Evolutionary conservation across 164 flowering plant genomes (phyloP), one percentile per base, ranked within the genome.

Genomic region (Berberis thunbergii): DNA sequence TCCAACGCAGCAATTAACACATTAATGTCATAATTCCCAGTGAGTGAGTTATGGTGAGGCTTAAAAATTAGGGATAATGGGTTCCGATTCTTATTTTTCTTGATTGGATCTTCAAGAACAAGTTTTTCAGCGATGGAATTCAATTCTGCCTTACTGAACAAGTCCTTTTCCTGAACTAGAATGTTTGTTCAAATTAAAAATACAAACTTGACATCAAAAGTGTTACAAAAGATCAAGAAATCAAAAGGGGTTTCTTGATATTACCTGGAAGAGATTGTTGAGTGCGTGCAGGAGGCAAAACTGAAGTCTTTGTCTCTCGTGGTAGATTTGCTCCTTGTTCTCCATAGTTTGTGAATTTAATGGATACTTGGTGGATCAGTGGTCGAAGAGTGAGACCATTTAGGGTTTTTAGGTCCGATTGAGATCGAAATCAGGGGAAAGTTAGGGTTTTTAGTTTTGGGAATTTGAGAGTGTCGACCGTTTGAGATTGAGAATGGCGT

Each of bases 201-300:
- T 7, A n/a, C 13, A 40, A 8, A 42, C 54, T 63, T 43, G n/a
- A 52, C n/a, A 10, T 10, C 4, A 7, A 7, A 52, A 10, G 8
- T 52, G n/a, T 46, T 46, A 52, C 12, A 10, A 38, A 55, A 45
- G 2, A 38, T 10, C 43, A 38, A 39, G 6, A 61, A 10, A 61
- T 46, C 7, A 41, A 61, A 13, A 54, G 13, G 5, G 0, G 26
- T 54, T 4, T 38, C 41, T 41, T 42, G 11, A 42, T 13, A 48
- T 38, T 70, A 92, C 99, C 96, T 95, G 99, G 65, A 87, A 85
- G 67, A 91, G 99, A 76, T 87, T 91, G 72, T 91, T 95, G 74
- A 91, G 97, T 59, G 97, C 75, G 70, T 95, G 99, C 60, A 95
- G 71, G 61, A 89, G 93, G 73, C 97, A 91, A 67, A 87, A 82